Evolutionary conservation across 495 filamentous ascomycete species (phyloP).

Genomic region (Podospora comata): DNA sequence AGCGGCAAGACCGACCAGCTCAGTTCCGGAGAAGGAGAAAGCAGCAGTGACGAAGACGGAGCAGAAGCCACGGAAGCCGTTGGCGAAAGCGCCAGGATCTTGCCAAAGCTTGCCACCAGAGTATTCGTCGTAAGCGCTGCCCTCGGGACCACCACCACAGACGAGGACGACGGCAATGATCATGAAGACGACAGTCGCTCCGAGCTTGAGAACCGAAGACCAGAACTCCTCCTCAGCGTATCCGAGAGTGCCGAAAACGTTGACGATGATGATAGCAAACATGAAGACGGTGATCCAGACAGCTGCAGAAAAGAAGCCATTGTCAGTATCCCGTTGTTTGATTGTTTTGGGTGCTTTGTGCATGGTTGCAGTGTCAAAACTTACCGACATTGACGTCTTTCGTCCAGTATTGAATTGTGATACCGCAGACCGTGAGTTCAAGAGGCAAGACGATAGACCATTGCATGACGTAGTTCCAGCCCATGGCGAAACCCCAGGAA

Average conservation of each 20-base stretch:
- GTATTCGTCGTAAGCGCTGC: slow-evolving; percentile 49
- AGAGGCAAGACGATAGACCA: slow-evolving; percentile 60
- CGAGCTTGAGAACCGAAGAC: slow-evolving; percentile 54
- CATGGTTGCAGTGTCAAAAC: slow-evolving; percentile 17
- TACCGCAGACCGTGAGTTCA: slow-evolving; percentile 52
- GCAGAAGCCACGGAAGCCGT: slow-evolving; percentile 71
- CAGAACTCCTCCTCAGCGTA: slow-evolving; percentile 68
- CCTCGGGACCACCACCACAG: slow-evolving; percentile 59
- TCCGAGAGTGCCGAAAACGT: slow-evolving; percentile 68
- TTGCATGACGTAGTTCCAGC: slow-evolving; percentile 70
- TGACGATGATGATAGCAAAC: slow-evolving; percentile 55
- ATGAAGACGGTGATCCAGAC: slow-evolving; percentile 66
- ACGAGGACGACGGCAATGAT: slow-evolving; percentile 68
- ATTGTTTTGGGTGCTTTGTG: not conserved
- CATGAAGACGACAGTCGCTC: slow-evolving; percentile 66
- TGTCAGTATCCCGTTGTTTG: slow-evolving; percentile 14
- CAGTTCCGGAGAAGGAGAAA: slow-evolving; percentile 71
- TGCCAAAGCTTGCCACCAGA: slow-evolving; percentile 63
- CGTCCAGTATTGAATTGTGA: slow-evolving; percentile 58
- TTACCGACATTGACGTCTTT: slow-evolving; percentile 49
- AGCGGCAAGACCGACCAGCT: slow-evolving; percentile 69
- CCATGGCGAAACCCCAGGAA: slow-evolving; percentile 84
- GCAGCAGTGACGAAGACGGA: slow-evolving; percentile 71
- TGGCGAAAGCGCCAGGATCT: slow-evolving; percentile 66
- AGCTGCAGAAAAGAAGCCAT: slow-evolving; percentile 24